Percentiles rank a stretch among this genome's conserved stretches.
These are phyloP conservation scores for Adansonia madagascariensis DNA, from an alignment of 441 rosid genomes.

Conservation along the genomic window DNA sequence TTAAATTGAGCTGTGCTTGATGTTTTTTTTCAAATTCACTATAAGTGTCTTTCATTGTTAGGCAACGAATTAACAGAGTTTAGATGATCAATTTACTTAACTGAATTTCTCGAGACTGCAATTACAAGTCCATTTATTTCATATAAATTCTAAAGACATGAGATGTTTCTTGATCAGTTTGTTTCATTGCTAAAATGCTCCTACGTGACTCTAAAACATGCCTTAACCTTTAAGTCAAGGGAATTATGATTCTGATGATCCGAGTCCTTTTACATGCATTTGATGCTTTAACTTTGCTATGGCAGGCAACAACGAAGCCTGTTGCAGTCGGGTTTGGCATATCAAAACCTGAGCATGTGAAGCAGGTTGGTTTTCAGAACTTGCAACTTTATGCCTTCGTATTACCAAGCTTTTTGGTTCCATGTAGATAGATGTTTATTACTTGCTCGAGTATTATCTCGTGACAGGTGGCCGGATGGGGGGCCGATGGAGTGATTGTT, in stretches of 20 bases:
- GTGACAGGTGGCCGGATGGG: constrained; percentile 80
- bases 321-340: constrained; percentile 95
- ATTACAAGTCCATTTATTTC: background rate
- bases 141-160: background rate
- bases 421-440: background rate
- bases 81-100: background rate
- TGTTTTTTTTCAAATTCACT: background rate
- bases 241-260: background rate
- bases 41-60: background rate
- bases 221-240: background rate
- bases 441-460: background rate
- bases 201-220: background rate
- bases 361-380: constrained; percentile 55
- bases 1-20: background rate
- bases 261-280: background rate
- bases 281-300: constrained; percentile 20
- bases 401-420: background rate
- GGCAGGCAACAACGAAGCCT: constrained; percentile 72
- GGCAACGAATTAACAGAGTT: background rate
- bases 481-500: constrained; percentile 90
- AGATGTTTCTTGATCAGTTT: background rate
- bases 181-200: background rate
- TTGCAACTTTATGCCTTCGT: background rate
- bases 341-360: constrained; percentile 89
- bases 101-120: background rate